A percentile compares a stretch with the other conserved stretches of the same genome.
Evolutionary conservation across 129 eudicot genomes (phyloP).

Genomic region (Pseudognaphalium luteoalbum): DNA sequence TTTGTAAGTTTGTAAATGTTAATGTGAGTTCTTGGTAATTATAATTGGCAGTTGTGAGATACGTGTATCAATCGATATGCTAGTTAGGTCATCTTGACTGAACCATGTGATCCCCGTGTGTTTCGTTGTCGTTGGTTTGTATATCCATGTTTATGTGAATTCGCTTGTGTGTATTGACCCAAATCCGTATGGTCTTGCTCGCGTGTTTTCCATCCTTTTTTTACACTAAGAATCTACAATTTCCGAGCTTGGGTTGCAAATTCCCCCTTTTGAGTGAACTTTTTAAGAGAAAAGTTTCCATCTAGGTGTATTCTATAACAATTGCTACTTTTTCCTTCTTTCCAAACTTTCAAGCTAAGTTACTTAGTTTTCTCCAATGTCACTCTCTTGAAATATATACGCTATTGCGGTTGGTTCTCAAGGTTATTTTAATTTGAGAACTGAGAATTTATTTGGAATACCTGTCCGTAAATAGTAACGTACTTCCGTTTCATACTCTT

Average conservation of each 20-base stretch:
- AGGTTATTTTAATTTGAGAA: constrained; percentile 1
- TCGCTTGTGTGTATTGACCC: neutral
- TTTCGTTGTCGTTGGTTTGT: neutral
- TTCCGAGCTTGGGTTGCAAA: neutral
- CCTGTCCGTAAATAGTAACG: neutral
- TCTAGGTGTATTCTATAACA: neutral
- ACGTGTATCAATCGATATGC: neutral
- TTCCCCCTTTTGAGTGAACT: neutral
- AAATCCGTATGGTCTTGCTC: neutral
- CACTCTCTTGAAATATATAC: constrained; percentile 6
- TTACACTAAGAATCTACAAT: neutral
- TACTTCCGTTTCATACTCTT: neutral
- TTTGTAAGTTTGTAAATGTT: neutral
- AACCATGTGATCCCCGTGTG: neutral
- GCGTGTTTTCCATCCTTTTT: neutral
- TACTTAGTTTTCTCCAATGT: constrained; percentile 17
- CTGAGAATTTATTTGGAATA: neutral
- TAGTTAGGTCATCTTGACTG: neutral
- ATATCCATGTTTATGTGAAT: neutral
- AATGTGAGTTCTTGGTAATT: neutral
- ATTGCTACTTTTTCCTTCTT: neutral
- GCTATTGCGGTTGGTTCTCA: neutral
- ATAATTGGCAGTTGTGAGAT: too few species aligned
- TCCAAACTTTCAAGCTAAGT: constrained; percentile 19
- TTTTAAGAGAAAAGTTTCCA: neutral